These are phyloP conservation scores for Skeletonema menzelii DNA, from an alignment of 108 stramenopile genomes.

Conservation along the genomic window DNA sequence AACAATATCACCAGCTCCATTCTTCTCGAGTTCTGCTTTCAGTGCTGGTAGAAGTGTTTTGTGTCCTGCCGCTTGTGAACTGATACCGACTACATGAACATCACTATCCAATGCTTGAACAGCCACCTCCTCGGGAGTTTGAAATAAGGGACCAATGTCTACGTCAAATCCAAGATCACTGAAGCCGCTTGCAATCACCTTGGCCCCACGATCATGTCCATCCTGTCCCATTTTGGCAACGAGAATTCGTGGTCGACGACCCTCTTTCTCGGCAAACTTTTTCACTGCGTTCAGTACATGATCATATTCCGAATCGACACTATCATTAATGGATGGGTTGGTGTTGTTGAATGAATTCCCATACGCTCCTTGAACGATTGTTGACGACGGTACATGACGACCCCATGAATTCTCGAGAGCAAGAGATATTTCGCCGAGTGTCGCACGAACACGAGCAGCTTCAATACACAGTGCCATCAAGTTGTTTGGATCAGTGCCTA, in stretches of 20 bases:
- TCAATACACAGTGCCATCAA: constrained; percentile 92
- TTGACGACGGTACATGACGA: constrained; percentile 85
- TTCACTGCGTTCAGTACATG: constrained; percentile 76
- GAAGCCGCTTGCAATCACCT: constrained; percentile 97
- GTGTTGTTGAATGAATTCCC: constrained; percentile 59
- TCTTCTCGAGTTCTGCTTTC: constrained; percentile 79
- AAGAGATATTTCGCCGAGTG: constrained; percentile 95
- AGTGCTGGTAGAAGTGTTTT: constrained; percentile 94
- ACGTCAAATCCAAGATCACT: constrained; percentile 97
- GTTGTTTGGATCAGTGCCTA: constrained; percentile 85
- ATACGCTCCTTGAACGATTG: constrained; percentile 97
- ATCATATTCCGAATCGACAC: constrained; percentile 72
- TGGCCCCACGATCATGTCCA: constrained; percentile 98
- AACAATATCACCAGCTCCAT: constrained; percentile 84
- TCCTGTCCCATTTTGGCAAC: constrained; percentile 99
- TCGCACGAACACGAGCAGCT: constrained; percentile 87
- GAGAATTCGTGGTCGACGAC: constrained; percentile 95
- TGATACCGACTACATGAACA: constrained; percentile 97
- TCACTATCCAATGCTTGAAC: constrained; percentile 95
- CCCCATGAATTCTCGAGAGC: constrained; percentile 97
- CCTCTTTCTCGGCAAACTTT: constrained; percentile 87
- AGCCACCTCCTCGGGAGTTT: constrained; percentile 96
- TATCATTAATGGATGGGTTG: constrained; percentile 22
- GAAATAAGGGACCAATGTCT: constrained; percentile 97
- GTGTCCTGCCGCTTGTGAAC: constrained; percentile 96